Conservation (phyloP, 1,284 basidiomycete species). For the Papiliotrema laurentii region DNA sequence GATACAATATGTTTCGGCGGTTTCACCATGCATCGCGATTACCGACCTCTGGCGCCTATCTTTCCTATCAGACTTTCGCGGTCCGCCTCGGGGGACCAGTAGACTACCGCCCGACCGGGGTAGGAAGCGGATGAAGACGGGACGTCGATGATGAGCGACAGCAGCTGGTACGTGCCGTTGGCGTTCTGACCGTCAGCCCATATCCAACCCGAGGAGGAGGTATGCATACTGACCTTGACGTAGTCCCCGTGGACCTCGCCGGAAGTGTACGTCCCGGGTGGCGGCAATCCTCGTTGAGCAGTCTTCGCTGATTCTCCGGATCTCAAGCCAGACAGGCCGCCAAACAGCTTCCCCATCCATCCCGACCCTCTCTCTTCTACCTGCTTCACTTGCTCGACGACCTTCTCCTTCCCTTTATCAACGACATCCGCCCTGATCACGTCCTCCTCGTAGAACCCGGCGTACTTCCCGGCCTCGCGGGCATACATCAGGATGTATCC, state of each 20-base stretch:
- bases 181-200: slow-evolving; percentile 25
- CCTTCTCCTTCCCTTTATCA: not conserved
- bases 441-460: slow-evolving; percentile 4
- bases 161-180: slow-evolving; percentile 35
- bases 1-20: no score
- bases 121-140: slow-evolving; percentile 34
- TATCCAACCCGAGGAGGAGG: not conserved
- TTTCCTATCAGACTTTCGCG: slow-evolving; percentile 35
- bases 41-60: slow-evolving; percentile 7
- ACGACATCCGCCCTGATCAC: not conserved
- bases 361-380: not conserved
- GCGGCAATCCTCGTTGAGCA: slow-evolving; percentile 22
- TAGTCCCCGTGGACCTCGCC: slow-evolving; percentile 47
- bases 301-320: not conserved
- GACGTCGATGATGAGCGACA: slow-evolving; percentile 44
- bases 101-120: slow-evolving; percentile 41
- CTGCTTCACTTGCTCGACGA: not conserved
- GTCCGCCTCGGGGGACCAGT: slow-evolving; percentile 40
- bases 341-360: slow-evolving; percentile 10
- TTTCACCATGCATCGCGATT: not conserved
- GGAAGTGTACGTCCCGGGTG: slow-evolving; percentile 45
- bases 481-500: slow-evolving; percentile 3
- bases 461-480: not conserved
- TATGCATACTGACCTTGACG: slow-evolving; percentile 35
- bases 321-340: slow-evolving; percentile 4